These are phyloP conservation scores for Lavandula angustifolia DNA, from an alignment of 257 asterid species.

Conservation along the genomic window DNA sequence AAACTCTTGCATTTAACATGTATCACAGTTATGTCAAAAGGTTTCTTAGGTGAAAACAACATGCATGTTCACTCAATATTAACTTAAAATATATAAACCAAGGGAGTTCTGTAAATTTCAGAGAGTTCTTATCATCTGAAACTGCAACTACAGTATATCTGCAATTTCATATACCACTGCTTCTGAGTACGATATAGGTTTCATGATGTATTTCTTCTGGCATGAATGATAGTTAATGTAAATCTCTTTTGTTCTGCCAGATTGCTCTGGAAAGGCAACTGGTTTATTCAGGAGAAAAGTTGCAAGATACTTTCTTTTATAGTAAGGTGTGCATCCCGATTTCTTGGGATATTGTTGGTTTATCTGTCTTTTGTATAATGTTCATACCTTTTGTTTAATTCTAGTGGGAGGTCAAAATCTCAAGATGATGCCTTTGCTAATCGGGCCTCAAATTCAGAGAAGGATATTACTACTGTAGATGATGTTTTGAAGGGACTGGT, in stretches of 20 bases:
- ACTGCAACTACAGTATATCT: slow-evolving; percentile 21
- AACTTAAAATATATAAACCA: neutral
- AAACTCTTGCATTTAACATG: neutral
- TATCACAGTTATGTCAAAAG: neutral
- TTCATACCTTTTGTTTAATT: slow-evolving; percentile 30
- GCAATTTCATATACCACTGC: neutral
- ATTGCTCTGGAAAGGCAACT: slow-evolving; percentile 84
- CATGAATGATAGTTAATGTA: slow-evolving; percentile 24
- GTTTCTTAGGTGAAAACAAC: neutral
- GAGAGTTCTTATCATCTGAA: neutral
- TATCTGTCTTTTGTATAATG: slow-evolving; percentile 25
- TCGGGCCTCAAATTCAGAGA: slow-evolving; percentile 60
- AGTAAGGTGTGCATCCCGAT: slow-evolving; percentile 54
- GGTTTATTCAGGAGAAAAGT: slow-evolving; percentile 96
- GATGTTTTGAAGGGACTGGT: slow-evolving; percentile 84
- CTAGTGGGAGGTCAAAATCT: slow-evolving; percentile 73
- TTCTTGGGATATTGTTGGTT: slow-evolving; percentile 6
- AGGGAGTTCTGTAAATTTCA: slow-evolving; percentile 2
- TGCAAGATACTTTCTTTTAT: slow-evolving; percentile 84
- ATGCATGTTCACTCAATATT: slow-evolving; percentile 7
- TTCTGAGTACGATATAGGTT: neutral
- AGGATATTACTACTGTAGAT: slow-evolving; percentile 50
- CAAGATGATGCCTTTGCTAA: slow-evolving; percentile 46
- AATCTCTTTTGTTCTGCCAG: slow-evolving; percentile 44
- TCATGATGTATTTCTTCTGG: slow-evolving; percentile 20